Evolutionary conservation across 73 alveolate genomes (phyloP), one percentile per base, ranked within the genome.

Genomic region (Blepharisma stoltei): DNA sequence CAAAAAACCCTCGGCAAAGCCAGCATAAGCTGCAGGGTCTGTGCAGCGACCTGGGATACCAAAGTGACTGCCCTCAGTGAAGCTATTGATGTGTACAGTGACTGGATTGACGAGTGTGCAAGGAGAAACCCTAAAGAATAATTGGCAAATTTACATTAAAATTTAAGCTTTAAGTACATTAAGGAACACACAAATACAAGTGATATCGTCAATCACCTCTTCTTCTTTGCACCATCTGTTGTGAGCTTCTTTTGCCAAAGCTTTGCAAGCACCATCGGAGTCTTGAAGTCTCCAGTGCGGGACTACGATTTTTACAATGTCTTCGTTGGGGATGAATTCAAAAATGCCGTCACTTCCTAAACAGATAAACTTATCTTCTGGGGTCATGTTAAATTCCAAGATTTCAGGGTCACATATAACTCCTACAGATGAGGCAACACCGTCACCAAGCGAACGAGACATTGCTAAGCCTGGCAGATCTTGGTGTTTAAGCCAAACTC

Each of bases 51-150:
- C 65, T 85, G 65, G 69, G 54, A 81, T 50, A 70, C 90, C 11
- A 47, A 46, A 70, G 50, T 67, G 67, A 84, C 75, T 50, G 80
- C 77, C 71, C 69, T 88, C 66, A 53, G 85, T 5, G 84, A 54
- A 23, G 82, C 86, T 6, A 81, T 88, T 4, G 95, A 88, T 71
- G 90, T 88, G 43, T 88, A 81, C 78, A 78, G 90, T 67, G 80
- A 83, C 49, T 88, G 95, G 95, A 71, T 88, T 0, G 95, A 88
- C 71, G 90, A 47, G 32, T 85, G 93, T 67, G 86, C 82, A 60
- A 53, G 45, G 48, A 41, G 44, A 76, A 83, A 86, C 69, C 47
- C 78, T 18, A 80, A 20, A 52, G 23, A 52, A 14, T 20, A 52
- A 52, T 32, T 32, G 41, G 41, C 41, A 32, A 68, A 21, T 68